Percentiles rank a stretch among this genome's conserved stretches.
Conservation (phyloP, 83 land plant species). For the Larix sibirica region DNA sequence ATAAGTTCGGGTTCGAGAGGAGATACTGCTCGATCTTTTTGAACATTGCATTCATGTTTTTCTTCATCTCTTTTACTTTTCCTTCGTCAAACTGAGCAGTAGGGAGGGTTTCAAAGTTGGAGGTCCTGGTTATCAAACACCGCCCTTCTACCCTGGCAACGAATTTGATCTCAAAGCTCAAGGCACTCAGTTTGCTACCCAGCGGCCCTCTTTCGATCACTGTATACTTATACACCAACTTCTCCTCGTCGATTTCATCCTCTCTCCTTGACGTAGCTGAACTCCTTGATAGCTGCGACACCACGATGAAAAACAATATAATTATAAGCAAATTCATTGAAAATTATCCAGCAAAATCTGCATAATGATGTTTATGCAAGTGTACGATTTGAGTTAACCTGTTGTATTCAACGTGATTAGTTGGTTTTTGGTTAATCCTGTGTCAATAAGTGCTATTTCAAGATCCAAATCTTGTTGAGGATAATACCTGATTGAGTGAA, state of each 20-base stretch:
- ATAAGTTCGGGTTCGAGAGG: background rate
- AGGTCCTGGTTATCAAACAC: background rate
- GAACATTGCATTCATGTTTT: background rate
- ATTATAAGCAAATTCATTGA: too few species aligned
- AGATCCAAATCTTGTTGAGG: too few species aligned
- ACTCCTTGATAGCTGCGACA: background rate
- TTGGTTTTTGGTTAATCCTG: too few species aligned
- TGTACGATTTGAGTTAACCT: too few species aligned
- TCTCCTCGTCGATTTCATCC: slow-evolving; percentile 15
- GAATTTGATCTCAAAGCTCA: background rate
- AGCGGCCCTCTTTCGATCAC: background rate
- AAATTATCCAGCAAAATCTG: too few species aligned
- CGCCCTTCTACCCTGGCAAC: background rate
- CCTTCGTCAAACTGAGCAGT: background rate
- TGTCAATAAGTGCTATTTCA: too few species aligned
- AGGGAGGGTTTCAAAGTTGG: background rate
- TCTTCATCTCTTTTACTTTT: background rate
- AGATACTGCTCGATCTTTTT: background rate
- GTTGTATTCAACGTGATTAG: too few species aligned
- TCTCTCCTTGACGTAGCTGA: slow-evolving; percentile 16
- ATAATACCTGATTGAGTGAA: background rate
- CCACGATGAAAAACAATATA: too few species aligned
- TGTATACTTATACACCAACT: background rate
- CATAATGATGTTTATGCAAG: too few species aligned
- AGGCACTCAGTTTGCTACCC: background rate